Conservation (phyloP, 176 grass and related monocot species). For the Triticum urartu region DNA sequence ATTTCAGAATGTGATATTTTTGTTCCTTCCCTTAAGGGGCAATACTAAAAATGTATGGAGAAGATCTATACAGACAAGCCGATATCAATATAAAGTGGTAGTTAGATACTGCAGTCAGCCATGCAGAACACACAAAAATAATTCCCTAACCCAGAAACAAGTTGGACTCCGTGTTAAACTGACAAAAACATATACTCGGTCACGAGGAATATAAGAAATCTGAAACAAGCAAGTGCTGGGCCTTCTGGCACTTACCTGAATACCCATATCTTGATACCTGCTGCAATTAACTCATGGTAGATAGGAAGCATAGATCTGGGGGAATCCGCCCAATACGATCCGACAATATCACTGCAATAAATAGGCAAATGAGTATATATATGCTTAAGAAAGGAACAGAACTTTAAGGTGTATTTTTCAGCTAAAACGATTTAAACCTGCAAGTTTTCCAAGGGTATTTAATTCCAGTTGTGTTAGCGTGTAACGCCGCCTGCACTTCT, state of each 20-base stretch:
- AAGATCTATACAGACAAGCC: neutral
- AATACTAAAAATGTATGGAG: neutral
- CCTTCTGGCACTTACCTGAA: conserved; percentile 57
- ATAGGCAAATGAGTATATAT: conserved; percentile 24
- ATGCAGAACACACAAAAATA: neutral
- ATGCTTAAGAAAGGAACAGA: neutral
- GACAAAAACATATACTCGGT: neutral
- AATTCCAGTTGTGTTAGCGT: conserved; percentile 88
- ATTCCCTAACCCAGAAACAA: neutral
- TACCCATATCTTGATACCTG: conserved; percentile 93
- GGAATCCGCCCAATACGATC: conserved; percentile 85
- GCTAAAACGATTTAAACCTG: conserved; percentile 48
- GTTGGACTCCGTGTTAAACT: neutral
- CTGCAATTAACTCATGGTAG: conserved; percentile 82
- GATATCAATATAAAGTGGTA: neutral
- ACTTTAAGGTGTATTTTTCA: conserved; percentile 17
- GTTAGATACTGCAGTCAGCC: neutral
- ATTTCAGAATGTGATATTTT: neutral
- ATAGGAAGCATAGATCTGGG: conserved; percentile 98
- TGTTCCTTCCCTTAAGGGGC: neutral
- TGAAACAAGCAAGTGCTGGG: neutral
- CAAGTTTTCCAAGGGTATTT: conserved; percentile 88
- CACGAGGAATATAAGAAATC: conserved; percentile 29
- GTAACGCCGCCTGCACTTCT: conserved; percentile 84
- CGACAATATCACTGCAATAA: conserved; percentile 64